Conservation (phyloP, 2,329 filamentous ascomycete genomes). For the Neopestalotiopsis sp. region DNA sequence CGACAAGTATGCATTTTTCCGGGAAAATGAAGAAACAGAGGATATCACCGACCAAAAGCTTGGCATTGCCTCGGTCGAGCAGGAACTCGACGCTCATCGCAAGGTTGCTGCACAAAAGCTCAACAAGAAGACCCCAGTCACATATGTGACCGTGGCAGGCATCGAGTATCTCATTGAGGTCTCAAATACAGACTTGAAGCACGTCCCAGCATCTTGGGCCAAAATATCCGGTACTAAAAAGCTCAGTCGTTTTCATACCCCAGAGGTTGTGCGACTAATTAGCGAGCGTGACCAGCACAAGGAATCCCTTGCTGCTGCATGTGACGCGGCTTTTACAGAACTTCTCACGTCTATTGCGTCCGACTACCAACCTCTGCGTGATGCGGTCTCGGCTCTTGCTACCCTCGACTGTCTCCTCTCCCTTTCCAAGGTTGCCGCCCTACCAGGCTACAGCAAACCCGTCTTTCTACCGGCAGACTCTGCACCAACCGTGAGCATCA, state of each 20-base stretch:
- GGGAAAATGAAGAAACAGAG: conserved; percentile 85
- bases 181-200: conserved; percentile 78
- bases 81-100: conserved; percentile 82
- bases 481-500: conserved; percentile 71
- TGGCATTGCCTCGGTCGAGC: conserved; percentile 89
- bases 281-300: conserved; percentile 93
- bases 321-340: conserved; percentile 78
- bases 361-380: conserved; percentile 89
- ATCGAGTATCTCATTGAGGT: conserved; percentile 97
- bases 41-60: conserved; percentile 88
- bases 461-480: conserved; percentile 65
- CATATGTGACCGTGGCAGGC: conserved; percentile 83
- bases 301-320: conserved; percentile 89
- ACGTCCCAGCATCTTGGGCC: conserved; percentile 90
- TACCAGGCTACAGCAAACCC: conserved; percentile 88
- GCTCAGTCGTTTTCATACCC: conserved; percentile 90
- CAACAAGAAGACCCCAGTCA: conserved; percentile 69
- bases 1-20: conserved; percentile 95
- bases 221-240: conserved; percentile 97
- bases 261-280: conserved; percentile 82
- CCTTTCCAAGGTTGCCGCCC: conserved; percentile 79
- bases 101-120: conserved; percentile 73
- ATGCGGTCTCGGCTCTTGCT: conserved; percentile 84
- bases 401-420: conserved; percentile 90
- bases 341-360: conserved; percentile 76